Evolutionary conservation across 2,329 filamentous ascomycete species (phyloP).

Genomic region (Bipolaris zeicola): DNA sequence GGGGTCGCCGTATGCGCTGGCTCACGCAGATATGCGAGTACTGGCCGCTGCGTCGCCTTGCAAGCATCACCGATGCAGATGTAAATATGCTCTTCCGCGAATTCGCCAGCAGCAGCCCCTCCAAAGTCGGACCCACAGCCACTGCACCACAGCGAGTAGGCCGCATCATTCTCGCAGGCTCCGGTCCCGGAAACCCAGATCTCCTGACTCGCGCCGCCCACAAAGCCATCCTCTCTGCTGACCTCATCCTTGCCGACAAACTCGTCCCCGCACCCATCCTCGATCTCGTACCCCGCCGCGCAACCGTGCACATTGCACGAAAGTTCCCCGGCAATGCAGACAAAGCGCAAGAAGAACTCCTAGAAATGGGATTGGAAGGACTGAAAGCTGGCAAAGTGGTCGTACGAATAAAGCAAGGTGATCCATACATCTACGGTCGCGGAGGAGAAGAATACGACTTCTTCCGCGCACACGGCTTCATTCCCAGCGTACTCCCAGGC

Average conservation of each 20-base stretch:
- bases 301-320: slow-evolving; percentile 86
- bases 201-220: slow-evolving; percentile 83
- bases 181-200: slow-evolving; percentile 90
- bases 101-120: slow-evolving; percentile 59
- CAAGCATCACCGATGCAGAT: slow-evolving; percentile 78
- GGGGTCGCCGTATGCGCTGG: slow-evolving; percentile 87
- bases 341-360: slow-evolving; percentile 86
- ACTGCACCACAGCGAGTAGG: slow-evolving; percentile 55
- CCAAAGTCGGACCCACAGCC: slow-evolving; percentile 33
- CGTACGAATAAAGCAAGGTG: slow-evolving; percentile 90
- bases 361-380: slow-evolving; percentile 75
- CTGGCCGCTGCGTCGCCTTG: slow-evolving; percentile 86
- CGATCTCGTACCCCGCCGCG: slow-evolving; percentile 86
- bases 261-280: slow-evolving; percentile 84
- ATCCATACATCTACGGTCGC: slow-evolving; percentile 94
- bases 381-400: slow-evolving; percentile 75
- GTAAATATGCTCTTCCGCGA: slow-evolving; percentile 76
- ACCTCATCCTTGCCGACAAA: slow-evolving; percentile 84
- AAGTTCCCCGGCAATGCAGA: slow-evolving; percentile 99
- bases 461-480: slow-evolving; percentile 74
- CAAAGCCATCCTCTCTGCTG: slow-evolving; percentile 74
- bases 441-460: slow-evolving; percentile 91
- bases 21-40: slow-evolving; percentile 97
- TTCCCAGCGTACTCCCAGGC: slow-evolving; percentile 78
- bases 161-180: slow-evolving; percentile 85